Percentiles rank a stretch among this genome's conserved stretches.
Evolutionary conservation across 2,329 filamentous ascomycete genomes (phyloP).

Genomic region (Catunica adiposa): DNA sequence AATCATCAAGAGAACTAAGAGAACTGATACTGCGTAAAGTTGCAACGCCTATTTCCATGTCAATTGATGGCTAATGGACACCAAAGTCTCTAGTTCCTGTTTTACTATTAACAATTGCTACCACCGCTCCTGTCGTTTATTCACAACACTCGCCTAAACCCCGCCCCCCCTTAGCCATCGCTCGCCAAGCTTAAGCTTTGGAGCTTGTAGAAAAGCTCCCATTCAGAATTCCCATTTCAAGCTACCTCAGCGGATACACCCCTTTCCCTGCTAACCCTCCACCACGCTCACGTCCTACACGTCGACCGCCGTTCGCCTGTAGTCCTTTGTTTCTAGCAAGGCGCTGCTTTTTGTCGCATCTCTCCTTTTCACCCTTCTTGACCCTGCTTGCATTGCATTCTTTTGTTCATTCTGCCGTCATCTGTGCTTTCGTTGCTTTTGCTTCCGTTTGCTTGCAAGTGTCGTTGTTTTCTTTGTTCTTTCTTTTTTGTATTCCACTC

Average conservation of each 20-base stretch:
- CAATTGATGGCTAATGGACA: too few relatives aligned
- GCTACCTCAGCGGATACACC: background rate
- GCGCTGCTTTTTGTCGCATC: slow-evolving; percentile 4
- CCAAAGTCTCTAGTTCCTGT: too few relatives aligned
- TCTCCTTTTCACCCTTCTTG: slow-evolving; percentile 4
- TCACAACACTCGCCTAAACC: background rate
- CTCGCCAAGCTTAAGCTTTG: slow-evolving; percentile 1
- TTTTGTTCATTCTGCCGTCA: slow-evolving; percentile 2
- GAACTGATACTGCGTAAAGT: too few relatives aligned
- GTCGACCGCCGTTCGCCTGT: slow-evolving; percentile 2
- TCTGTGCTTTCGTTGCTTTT: slow-evolving; percentile 15
- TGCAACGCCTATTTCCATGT: too few relatives aligned
- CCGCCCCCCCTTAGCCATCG: background rate
- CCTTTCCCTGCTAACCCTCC: slow-evolving; percentile 3
- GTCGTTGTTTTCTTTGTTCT: slow-evolving; percentile 9
- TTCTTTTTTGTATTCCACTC: slow-evolving; percentile 10
- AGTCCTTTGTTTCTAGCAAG: background rate
- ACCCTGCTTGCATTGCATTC: background rate
- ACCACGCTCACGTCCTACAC: slow-evolving; percentile 2
- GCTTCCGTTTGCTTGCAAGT: slow-evolving; percentile 16
- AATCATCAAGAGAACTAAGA: too few relatives aligned
- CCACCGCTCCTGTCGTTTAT: too few relatives aligned
- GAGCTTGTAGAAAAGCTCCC: slow-evolving; percentile 1
- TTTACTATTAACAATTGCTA: too few relatives aligned
- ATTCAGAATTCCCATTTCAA: slow-evolving; percentile 5